Conservation (phyloP, 2,329 filamentous ascomycete species). For the Dothidotthia symphoricarpi region DNA sequence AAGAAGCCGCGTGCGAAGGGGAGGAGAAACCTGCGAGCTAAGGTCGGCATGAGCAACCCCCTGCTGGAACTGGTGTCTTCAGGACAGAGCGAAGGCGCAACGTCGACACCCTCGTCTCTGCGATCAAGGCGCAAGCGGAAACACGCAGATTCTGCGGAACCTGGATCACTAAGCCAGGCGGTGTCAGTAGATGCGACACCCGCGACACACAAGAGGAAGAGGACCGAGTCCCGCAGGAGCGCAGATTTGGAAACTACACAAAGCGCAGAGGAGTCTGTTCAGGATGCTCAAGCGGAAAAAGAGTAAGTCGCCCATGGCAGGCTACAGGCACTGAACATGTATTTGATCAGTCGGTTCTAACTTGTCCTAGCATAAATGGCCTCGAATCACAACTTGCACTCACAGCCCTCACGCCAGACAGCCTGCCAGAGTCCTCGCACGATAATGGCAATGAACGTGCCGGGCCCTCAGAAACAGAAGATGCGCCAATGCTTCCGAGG, state of each 20-base stretch:
- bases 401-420: not conserved
- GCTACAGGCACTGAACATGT: not conserved
- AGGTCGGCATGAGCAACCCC: not conserved
- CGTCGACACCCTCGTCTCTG: no score
- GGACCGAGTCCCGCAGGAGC: not conserved
- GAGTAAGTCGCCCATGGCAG: not conserved
- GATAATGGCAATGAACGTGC: not conserved
- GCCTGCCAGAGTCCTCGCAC: not conserved
- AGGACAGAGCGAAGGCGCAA: not conserved
- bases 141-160: no score
- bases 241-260: no score
- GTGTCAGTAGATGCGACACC: not conserved
- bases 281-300: not conserved
- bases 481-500: conserved; percentile 2
- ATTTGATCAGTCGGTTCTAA: not conserved
- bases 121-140: no score
- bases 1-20: conserved; percentile 1
- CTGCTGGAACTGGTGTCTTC: not conserved
- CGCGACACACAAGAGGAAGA: not conserved
- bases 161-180: no score
- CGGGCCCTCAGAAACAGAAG: not conserved
- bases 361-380: not conserved
- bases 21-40: not conserved
- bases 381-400: not conserved
- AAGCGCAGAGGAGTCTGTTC: not conserved